Conservation (phyloP, 2,329 filamentous ascomycete species). For the Magnaporthiopsis rhizophila region DNA sequence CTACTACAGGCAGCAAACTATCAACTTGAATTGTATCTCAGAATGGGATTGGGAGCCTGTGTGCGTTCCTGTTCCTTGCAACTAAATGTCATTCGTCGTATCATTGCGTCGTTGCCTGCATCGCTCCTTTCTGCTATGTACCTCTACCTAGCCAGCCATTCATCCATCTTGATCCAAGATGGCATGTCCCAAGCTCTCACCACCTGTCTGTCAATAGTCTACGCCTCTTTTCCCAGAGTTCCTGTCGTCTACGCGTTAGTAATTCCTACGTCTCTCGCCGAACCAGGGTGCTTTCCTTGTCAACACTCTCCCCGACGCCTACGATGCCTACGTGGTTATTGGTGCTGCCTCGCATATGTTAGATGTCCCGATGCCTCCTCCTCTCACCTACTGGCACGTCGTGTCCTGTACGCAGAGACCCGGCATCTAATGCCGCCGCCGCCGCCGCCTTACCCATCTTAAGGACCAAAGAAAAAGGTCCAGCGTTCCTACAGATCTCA, state of each 20-base stretch:
- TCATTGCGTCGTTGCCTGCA: background rate
- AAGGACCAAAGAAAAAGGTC: background rate
- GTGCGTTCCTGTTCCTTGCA: background rate
- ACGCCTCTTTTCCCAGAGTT: background rate
- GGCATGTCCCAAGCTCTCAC: too few relatives aligned
- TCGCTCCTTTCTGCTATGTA: background rate
- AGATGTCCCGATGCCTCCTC: background rate
- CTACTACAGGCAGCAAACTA: background rate
- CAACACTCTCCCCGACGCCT: background rate
- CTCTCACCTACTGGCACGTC: background rate
- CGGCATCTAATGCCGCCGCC: background rate
- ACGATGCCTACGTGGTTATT: background rate
- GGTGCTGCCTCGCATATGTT: background rate
- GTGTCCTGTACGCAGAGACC: too few relatives aligned
- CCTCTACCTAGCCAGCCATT: too few relatives aligned
- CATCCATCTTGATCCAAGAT: too few relatives aligned
- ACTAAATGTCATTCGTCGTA: background rate
- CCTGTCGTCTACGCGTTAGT: background rate
- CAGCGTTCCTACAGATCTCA: conserved; percentile 6
- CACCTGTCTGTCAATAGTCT: background rate
- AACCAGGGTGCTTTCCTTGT: background rate
- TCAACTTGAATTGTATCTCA: background rate
- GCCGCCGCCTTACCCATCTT: background rate
- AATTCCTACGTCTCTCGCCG: background rate
- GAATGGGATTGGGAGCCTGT: background rate